Evolutionary conservation across 495 filamentous ascomycete species (phyloP), one percentile per base, ranked within the genome.

Genomic region (Penicilliopsis zonata): DNA sequence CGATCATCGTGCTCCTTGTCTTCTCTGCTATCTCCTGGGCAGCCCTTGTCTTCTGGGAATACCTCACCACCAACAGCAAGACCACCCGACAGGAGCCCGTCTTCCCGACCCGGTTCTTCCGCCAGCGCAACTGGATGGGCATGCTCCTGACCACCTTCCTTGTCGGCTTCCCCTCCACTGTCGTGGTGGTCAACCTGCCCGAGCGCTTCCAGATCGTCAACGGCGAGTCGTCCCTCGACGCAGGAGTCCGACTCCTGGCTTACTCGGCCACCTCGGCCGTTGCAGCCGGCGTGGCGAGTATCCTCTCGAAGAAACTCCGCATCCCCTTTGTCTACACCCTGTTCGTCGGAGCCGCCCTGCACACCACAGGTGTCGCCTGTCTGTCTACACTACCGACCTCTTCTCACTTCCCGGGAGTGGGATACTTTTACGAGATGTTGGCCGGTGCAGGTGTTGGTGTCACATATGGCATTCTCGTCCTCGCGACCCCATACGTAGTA

Each of bases 141-240:
- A 48, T 52, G 10, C 36, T 54, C 9, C 47, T 62, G 57, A 57
- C 57, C 18, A 66, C 63, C 9, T 46, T 72, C 9, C 50, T 70
- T 17, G 61, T 59, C 0, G 76, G 76, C 7, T 74, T 70, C 28
- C 52, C 69, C 4, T 78, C 69, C 39, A 67, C 76, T 19, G 41
- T 62, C 7, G 53, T 68, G 31, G 53, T 77, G 3, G 63, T 78
- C 22, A 65, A 70, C 29, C 54, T 81, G 5, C 73, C 76, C 3
- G 65, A 76, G 35, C 64, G 70, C 27, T 70, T 77, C 19, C 72
- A 78, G 35, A 55, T 75, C 16, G 63, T 76, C 10, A 62, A 72
- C 30, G 53, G 47, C 6, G 37, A 46, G 28, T 59, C 59, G n/a
- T 47, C 59, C 13, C 38, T 58, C 8, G 40, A 41, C n/a, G 44